These are phyloP conservation scores for Cyclotella sp. DNA, from an alignment of 108 stramenopile genomes.

Conservation along the genomic window DNA sequence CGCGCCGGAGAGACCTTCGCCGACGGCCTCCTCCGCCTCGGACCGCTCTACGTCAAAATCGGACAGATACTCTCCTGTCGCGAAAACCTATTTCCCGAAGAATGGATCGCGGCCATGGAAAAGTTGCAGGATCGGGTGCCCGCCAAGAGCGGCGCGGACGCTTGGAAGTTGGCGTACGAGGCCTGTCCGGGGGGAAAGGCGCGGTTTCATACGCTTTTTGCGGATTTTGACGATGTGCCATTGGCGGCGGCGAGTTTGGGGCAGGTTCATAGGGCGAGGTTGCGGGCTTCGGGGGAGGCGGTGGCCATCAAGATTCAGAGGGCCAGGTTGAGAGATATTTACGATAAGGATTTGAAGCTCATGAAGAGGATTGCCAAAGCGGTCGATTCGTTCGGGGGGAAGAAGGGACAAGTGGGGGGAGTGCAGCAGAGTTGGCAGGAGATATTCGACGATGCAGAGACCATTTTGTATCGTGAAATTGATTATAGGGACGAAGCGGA, in stretches of 20 bases:
- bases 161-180: slow-evolving; percentile 77
- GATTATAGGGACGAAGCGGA: slow-evolving; percentile 95
- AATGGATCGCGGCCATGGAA: slow-evolving; percentile 91
- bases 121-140: slow-evolving; percentile 93
- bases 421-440: slow-evolving; percentile 80
- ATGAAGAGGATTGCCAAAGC: slow-evolving; percentile 78
- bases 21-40: slow-evolving; percentile 77
- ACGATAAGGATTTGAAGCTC: slow-evolving; percentile 89
- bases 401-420: slow-evolving; percentile 71
- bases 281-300: slow-evolving; percentile 59
- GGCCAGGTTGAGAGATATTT: slow-evolving; percentile 80
- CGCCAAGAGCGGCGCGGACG: slow-evolving; percentile 78
- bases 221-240: slow-evolving; percentile 82
- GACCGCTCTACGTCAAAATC: slow-evolving; percentile 91
- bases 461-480: slow-evolving; percentile 94
- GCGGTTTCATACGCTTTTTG: slow-evolving; percentile 70
- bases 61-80: slow-evolving; percentile 94
- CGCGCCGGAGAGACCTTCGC: slow-evolving; percentile 63
- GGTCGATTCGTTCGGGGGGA: slow-evolving; percentile 73
- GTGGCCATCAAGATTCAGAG: slow-evolving; percentile 96
- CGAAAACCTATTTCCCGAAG: slow-evolving; percentile 79
- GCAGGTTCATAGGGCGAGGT: slow-evolving; percentile 88
- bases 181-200: slow-evolving; percentile 65
- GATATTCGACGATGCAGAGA: slow-evolving; percentile 91
- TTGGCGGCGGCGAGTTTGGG: slow-evolving; percentile 92